These are phyloP conservation scores for Rubia peregrina DNA, from an alignment of 305 asterid species.

Conservation along the genomic window DNA sequence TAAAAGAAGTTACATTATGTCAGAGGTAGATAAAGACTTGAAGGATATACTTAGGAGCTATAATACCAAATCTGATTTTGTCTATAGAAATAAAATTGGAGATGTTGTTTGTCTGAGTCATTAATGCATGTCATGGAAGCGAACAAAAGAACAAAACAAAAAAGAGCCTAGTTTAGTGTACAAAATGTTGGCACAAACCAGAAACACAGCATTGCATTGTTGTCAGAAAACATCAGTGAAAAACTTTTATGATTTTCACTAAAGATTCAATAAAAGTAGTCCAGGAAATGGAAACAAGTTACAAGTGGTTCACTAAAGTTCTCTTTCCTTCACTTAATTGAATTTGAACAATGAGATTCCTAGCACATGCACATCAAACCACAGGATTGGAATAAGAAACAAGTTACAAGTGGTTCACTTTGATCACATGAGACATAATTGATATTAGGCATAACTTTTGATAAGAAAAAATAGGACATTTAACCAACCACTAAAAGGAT, in stretches of 20 bases:
- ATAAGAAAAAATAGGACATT: not conserved
- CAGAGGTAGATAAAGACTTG: not conserved
- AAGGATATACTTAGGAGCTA: not conserved
- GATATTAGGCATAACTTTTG: not conserved
- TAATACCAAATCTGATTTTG: not conserved
- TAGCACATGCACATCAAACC: not conserved
- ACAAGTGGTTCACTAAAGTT: not conserved
- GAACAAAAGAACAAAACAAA: no score
- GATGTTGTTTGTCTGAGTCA: not conserved
- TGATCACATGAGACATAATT: not conserved
- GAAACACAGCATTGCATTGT: not conserved
- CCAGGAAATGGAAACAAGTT: not conserved
- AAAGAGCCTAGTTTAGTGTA: no score
- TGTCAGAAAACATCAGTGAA: not conserved
- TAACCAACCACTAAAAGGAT: not conserved
- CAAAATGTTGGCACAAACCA: not conserved
- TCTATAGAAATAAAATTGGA: constrained; percentile 1
- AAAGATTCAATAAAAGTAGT: not conserved
- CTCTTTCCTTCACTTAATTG: not conserved
- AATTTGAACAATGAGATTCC: not conserved
- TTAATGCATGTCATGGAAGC: not conserved
- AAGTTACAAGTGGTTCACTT: not conserved
- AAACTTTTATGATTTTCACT: not conserved
- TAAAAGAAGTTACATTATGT: not conserved
- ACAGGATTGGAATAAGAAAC: not conserved